These are phyloP conservation scores for Sporothrix brunneoviolacea DNA, from an alignment of 2,329 filamentous ascomycete species.

Conservation along the genomic window DNA sequence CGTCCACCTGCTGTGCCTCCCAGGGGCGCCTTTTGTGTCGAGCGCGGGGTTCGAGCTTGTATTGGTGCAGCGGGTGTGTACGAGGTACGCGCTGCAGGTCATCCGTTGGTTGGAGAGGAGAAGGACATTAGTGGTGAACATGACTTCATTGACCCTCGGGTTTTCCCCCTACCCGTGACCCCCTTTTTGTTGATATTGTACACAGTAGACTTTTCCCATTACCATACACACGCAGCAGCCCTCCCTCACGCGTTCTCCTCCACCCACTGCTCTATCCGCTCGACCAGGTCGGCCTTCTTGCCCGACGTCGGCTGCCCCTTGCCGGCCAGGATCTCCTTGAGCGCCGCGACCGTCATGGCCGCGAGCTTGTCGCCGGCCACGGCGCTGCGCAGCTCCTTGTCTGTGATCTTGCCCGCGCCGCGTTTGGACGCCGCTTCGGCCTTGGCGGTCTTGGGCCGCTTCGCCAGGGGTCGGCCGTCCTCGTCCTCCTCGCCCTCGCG, in stretches of 20 bases:
- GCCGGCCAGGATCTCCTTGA: constrained; percentile 42
- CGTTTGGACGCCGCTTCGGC: constrained; percentile 25
- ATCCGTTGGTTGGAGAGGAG: no score
- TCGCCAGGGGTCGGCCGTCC: constrained; percentile 30
- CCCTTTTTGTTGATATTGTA: no score
- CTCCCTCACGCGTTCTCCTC: constrained; percentile 35
- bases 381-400: constrained; percentile 41
- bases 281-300: constrained; percentile 48
- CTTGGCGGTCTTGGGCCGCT: constrained; percentile 45
- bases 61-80: no score
- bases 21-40: no score
- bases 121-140: no score
- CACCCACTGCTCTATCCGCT: constrained; percentile 50
- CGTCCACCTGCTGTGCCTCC: no score
- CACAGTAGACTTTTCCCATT: no score
- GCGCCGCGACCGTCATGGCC: constrained; percentile 49
- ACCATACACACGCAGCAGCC: no score
- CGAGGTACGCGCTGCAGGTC: no score
- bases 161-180: no score
- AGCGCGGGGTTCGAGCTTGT: no score
- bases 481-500: constrained; percentile 43
- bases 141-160: no score
- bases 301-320: constrained; percentile 44
- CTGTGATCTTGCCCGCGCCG: constrained; percentile 30
- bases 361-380: constrained; percentile 39